A percentile compares a stretch with the other conserved stretches of the same genome.
Evolutionary conservation across 2,329 filamentous ascomycete species (phyloP).

Genomic region (Exophiala sideris): DNA sequence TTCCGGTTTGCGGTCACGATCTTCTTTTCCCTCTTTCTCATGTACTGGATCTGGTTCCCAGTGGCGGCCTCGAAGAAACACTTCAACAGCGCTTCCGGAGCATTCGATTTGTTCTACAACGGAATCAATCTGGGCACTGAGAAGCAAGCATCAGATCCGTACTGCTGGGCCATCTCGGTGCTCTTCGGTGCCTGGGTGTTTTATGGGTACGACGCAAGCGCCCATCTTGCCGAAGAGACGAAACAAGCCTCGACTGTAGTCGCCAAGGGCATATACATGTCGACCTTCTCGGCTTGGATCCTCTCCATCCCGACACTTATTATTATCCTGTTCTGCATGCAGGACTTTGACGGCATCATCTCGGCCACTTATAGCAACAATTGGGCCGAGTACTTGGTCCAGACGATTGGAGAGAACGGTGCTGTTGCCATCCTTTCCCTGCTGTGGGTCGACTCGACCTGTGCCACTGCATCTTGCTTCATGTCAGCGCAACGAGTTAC

Average conservation of each 20-base stretch:
- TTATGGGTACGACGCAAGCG: conserved; percentile 33
- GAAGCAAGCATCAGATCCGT: conserved; percentile 37
- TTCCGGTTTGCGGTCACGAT: conserved; percentile 39
- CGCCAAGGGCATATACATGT: conserved; percentile 40
- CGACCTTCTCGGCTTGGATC: conserved; percentile 37
- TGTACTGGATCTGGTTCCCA: conserved; percentile 43
- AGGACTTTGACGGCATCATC: conserved; percentile 40
- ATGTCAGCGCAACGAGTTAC: conserved; percentile 41
- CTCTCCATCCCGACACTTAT: conserved; percentile 40
- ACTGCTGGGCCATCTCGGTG: conserved; percentile 37
- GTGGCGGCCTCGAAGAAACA: conserved; percentile 33
- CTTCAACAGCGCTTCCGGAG: conserved; percentile 35
- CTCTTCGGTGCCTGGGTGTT: conserved; percentile 39
- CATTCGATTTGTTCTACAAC: conserved; percentile 39
- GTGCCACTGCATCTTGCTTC: conserved; percentile 38
- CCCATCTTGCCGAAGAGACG: conserved; percentile 40
- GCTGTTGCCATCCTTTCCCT: conserved; percentile 37
- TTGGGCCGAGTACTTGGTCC: conserved; percentile 41
- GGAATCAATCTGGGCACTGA: conserved; percentile 37
- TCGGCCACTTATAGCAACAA: conserved; percentile 38
- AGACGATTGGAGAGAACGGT: conserved; percentile 36
- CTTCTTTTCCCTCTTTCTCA: conserved; percentile 36
- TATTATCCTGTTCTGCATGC: conserved; percentile 41
- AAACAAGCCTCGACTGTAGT: conserved; percentile 37
- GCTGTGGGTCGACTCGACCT: conserved; percentile 40